Evolutionary conservation across 345 rosid genomes (phyloP), one percentile per base, ranked within the genome.

Genomic region (Chamaenerion angustifolium): DNA sequence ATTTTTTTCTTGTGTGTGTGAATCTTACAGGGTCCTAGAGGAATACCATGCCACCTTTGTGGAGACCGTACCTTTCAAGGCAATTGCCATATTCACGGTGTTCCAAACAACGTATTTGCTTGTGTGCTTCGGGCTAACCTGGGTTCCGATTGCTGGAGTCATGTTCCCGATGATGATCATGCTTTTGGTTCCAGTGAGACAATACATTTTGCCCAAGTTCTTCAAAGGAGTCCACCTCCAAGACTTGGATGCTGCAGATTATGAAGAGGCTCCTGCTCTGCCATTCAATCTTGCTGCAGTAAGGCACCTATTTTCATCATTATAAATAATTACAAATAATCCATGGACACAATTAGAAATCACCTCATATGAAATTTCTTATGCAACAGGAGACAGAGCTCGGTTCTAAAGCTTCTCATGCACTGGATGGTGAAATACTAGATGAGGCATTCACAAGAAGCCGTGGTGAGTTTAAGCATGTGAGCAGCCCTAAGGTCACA

Each of bases 181-280:
- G 95, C 87, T 92, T 59, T 68, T 92, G 35, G 78, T 92, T 55
- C 96, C 98, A 0, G 84, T 78, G 12, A 70, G 98, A 51, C 98
- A 92, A 58, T 87, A 92, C 46, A 48, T 79, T 16, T 76, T 92
- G 55, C 96, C 98, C 43, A 87, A 63, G 67, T 84, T 84, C 68
- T 92, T 87, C 79, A 84, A 87, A 73, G 80, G 78, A 37, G 77
- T 75, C 18, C 96, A 87, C 55, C 95, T 84, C 54, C 85, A 82
- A 23, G 96, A 92, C 67, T 65, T 92, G 67, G 98, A 87, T 56
- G 98, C 98, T 9, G 94, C 96, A 2, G 98, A 82, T 56, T 92
- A 70, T 52, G 96, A 92, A 71, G 96, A 92, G 72, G 85, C 93
- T 46, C 88, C 96, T 0, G 95, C 98, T 61, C 67, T 90, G 62